phyloP scores from a whole-genome alignment of 192 early-diverging fungal species.

The Dispira simplex region DNA sequence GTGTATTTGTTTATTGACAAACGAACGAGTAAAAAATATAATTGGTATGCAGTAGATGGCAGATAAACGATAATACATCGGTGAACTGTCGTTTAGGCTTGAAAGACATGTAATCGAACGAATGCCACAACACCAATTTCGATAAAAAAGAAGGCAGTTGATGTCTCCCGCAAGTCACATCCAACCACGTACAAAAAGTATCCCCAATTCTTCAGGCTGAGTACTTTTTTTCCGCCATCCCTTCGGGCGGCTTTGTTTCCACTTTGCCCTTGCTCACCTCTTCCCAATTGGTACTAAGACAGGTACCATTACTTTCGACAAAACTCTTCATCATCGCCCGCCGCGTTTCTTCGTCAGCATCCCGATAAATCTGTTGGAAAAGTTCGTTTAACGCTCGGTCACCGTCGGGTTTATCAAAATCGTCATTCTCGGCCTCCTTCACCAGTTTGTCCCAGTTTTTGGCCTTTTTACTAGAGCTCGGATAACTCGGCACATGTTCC shows the following conservation, averaged over 20 bases:
- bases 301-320: slow-evolving; percentile 88
- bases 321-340: slow-evolving; percentile 98
- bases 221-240: slow-evolving; percentile 75
- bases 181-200: too few relatives aligned
- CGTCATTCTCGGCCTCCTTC: slow-evolving; percentile 55
- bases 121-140: too few relatives aligned
- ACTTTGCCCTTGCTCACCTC: slow-evolving; percentile 75
- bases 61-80: too few relatives aligned
- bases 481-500: background rate
- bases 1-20: too few relatives aligned
- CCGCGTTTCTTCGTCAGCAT: slow-evolving; percentile 72
- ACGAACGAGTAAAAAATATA: too few relatives aligned
- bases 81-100: too few relatives aligned
- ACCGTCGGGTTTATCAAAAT: slow-evolving; percentile 72
- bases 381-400: slow-evolving; percentile 80
- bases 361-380: slow-evolving; percentile 87
- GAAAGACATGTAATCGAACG: too few relatives aligned
- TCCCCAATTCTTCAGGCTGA: background rate
- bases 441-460: slow-evolving; percentile 80
- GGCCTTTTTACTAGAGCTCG: slow-evolving; percentile 31
- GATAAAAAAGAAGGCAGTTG: too few relatives aligned
- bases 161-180: too few relatives aligned
- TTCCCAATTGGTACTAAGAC: slow-evolving; percentile 88
- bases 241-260: slow-evolving; percentile 82
- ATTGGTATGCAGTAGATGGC: too few relatives aligned